Evolutionary conservation across 129 eudicot genomes (phyloP).

Genomic region (Flaveria bidentis): DNA sequence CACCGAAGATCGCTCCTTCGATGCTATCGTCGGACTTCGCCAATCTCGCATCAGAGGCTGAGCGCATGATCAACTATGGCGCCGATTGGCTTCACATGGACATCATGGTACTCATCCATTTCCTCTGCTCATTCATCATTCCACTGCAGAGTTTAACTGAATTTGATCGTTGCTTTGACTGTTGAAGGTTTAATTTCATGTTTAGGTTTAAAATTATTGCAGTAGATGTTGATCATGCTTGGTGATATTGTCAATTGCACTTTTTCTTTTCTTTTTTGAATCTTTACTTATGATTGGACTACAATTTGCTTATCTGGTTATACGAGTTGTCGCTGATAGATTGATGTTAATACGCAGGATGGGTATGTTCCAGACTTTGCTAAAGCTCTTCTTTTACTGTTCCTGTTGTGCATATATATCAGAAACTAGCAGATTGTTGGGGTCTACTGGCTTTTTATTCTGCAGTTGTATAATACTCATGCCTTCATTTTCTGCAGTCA

Average conservation of each 20-base stretch:
- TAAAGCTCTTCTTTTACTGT: conserved; percentile 21
- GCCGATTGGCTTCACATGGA: conserved; percentile 99
- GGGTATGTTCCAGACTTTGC: conserved; percentile 68
- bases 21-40: conserved; percentile 96
- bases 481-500: conserved; percentile 59
- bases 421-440: conserved; percentile 20
- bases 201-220: neutral
- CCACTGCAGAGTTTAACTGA: neutral
- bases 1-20: conserved; percentile 83
- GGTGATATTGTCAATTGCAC: neutral
- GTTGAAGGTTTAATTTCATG: neutral
- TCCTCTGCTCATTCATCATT: neutral
- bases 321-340: conserved; percentile 12
- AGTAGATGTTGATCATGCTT: neutral
- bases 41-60: conserved; percentile 88
- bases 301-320: neutral
- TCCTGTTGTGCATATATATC: conserved; percentile 8
- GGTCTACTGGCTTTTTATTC: neutral
- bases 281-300: neutral
- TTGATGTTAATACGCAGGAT: conserved; percentile 69
- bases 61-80: conserved; percentile 71
- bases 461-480: conserved; percentile 14
- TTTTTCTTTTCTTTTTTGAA: neutral
- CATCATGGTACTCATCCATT: conserved; percentile 59
- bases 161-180: neutral